phyloP scores from a whole-genome alignment of 73 alveolate genomes.

The Tetrahymena borealis region DNA sequence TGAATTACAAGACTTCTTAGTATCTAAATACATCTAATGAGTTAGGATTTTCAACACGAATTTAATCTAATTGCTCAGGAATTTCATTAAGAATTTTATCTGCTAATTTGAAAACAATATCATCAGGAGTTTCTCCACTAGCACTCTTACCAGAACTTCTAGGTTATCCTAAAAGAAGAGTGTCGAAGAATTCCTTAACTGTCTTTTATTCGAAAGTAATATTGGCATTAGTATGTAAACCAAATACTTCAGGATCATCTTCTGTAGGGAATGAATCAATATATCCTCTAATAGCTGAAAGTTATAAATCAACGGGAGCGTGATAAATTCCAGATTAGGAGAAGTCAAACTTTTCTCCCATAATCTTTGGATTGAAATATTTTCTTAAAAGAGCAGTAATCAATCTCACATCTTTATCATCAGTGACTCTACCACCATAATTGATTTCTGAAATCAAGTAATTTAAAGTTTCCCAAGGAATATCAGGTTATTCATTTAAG shows the following conservation, averaged over 20 bases:
- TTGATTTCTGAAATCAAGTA: slow-evolving; percentile 91
- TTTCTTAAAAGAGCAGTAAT: slow-evolving; percentile 91
- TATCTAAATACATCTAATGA: slow-evolving; percentile 90
- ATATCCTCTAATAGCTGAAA: slow-evolving; percentile 71
- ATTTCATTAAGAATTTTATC: slow-evolving; percentile 66
- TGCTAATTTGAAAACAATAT: slow-evolving; percentile 81
- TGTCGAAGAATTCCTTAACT: slow-evolving; percentile 90
- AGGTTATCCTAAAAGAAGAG: slow-evolving; percentile 91
- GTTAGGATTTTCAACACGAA: slow-evolving; percentile 63
- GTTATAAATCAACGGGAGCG: slow-evolving; percentile 65
- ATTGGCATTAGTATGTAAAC: slow-evolving; percentile 98
- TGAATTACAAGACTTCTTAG: slow-evolving; percentile 93
- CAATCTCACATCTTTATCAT: slow-evolving; percentile 96
- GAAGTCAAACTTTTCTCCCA: slow-evolving; percentile 50
- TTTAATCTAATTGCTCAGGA: slow-evolving; percentile 66
- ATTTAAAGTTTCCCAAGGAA: slow-evolving; percentile 86
- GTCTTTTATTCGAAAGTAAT: slow-evolving; percentile 91
- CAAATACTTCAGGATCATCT: slow-evolving; percentile 99
- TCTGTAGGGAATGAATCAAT: slow-evolving; percentile 93
- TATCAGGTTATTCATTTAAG: slow-evolving; percentile 90
- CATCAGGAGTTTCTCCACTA: slow-evolving; percentile 87
- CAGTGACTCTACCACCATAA: slow-evolving; percentile 99
- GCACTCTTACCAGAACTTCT: slow-evolving; percentile 87
- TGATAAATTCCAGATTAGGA: slow-evolving; percentile 81
- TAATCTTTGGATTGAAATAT: slow-evolving; percentile 74